Conservation (phyloP, 2,329 filamentous ascomycete species). For the Sarocladiaceae sp. region DNA sequence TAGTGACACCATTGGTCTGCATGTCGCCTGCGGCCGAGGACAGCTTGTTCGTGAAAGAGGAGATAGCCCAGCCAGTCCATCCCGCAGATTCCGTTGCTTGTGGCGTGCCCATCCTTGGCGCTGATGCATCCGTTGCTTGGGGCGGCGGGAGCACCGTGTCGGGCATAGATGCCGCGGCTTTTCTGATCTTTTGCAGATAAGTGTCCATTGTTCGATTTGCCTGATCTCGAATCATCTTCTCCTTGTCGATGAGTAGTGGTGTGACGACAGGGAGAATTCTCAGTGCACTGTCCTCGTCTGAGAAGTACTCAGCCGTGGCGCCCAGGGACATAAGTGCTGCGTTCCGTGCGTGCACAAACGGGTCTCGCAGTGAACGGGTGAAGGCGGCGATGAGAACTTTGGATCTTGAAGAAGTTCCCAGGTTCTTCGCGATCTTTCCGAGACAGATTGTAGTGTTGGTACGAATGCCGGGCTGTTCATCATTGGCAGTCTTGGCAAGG, state of each 20-base stretch:
- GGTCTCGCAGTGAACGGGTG: slow-evolving; percentile 79
- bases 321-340: slow-evolving; percentile 79
- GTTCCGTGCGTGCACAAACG: slow-evolving; percentile 90
- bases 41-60: slow-evolving; percentile 94
- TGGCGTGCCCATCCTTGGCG: slow-evolving; percentile 72
- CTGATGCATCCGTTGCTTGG: slow-evolving; percentile 35
- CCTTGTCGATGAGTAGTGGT: slow-evolving; percentile 83
- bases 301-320: slow-evolving; percentile 81
- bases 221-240: slow-evolving; percentile 90
- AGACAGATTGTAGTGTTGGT: slow-evolving; percentile 98
- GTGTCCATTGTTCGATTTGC: slow-evolving; percentile 82
- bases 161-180: slow-evolving; percentile 69
- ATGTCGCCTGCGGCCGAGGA: slow-evolving; percentile 83
- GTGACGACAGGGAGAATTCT: slow-evolving; percentile 81
- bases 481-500: slow-evolving; percentile 91
- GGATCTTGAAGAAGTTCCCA: slow-evolving; percentile 69
- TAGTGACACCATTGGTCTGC: slow-evolving; percentile 45
- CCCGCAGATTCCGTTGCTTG: slow-evolving; percentile 41
- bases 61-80: slow-evolving; percentile 98
- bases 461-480: slow-evolving; percentile 92
- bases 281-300: slow-evolving; percentile 79
- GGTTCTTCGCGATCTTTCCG: slow-evolving; percentile 88
- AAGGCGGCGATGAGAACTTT: slow-evolving; percentile 95
- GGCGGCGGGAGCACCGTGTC: slow-evolving; percentile 71
- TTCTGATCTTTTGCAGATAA: slow-evolving; percentile 77